Evolutionary conservation across 2,329 filamentous ascomycete species (phyloP), one percentile per base, ranked within the genome.

Genomic region (Xylaria multiplex): DNA sequence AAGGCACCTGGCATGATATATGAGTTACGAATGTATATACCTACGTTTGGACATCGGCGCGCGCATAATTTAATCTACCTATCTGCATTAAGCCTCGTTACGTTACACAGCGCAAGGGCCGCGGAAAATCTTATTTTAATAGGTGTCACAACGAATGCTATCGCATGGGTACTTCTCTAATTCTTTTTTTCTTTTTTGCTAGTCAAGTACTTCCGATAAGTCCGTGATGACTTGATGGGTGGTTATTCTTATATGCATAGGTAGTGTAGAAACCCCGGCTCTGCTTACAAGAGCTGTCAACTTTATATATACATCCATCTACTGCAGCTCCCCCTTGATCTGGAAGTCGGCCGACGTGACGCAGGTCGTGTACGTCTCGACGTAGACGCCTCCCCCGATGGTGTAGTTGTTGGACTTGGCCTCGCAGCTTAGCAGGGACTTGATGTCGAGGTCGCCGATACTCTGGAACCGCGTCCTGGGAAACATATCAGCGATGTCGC

Each of bases 401-500:
- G 49, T 42, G 37, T 55, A 56, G 16, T 57, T 24, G 22, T 27
- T 22, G n/a, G 59, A 54, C 32, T 48, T 32, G 0, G 37, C 24
- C 8, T 43, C 48, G 42, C 64, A 62, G 22, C 27, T 42, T 1
- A 62, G 54, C 32, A 62, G 22, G 6, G 64, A 9, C 5, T 54
- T 59, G 3, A 62, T 11, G 22, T 59, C 59, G 11, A 13, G 48
- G 5, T 66, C 64, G 19, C 64, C 59, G 8, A 66, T 62, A 7
- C 64, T 66, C 32, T 63, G 46, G 48, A 54, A 66, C 16, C 48
- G 59, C 11, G 48, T 55, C 9, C 59, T 66, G 35, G 45, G 22
- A 48, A 37, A 43, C 4, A 19, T 19, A 27, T 65, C 2, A 62
- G 63, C 43, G 14, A n/a, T 19, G 1, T 16, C 2, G 19, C 19